These are phyloP conservation scores for Phellopilus nigrolimitatus DNA, from an alignment of 1,284 basidiomycete genomes.

Conservation along the genomic window DNA sequence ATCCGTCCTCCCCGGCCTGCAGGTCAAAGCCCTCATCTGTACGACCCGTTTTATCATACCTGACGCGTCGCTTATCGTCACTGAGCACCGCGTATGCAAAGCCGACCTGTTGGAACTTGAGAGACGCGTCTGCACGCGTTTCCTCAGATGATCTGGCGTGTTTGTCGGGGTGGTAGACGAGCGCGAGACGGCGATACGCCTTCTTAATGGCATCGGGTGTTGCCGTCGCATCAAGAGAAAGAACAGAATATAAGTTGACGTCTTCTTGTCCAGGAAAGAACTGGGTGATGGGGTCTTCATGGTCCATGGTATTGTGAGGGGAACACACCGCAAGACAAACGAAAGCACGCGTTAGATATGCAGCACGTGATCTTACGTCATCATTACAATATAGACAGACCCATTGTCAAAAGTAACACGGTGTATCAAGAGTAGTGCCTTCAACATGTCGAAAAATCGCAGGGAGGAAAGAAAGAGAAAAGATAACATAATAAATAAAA, in stretches of 20 bases:
- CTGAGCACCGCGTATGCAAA: constrained; percentile 86
- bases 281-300: constrained; percentile 67
- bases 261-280: constrained; percentile 71
- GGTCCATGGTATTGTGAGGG: constrained; percentile 44
- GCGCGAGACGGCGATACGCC: constrained; percentile 80
- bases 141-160: constrained; percentile 60
- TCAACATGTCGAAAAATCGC: too few relatives aligned
- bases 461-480: too few relatives aligned
- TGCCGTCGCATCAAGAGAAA: constrained; percentile 52
- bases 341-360: too few relatives aligned
- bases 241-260: constrained; percentile 73
- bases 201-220: constrained; percentile 69
- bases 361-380: too few relatives aligned
- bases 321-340: too few relatives aligned
- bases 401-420: too few relatives aligned
- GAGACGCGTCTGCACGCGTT: constrained; percentile 58
- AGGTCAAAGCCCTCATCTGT: constrained; percentile 78
- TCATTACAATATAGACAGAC: too few relatives aligned
- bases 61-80: constrained; percentile 68
- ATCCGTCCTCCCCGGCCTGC: constrained; percentile 76
- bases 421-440: too few relatives aligned
- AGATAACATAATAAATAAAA: too few relatives aligned
- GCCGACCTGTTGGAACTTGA: constrained; percentile 84
- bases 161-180: constrained; percentile 86
- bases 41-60: constrained; percentile 80